A percentile compares a stretch with the other conserved stretches of the same genome.
These are phyloP conservation scores for Gigaspora rosea DNA, from an alignment of 192 early-diverging fungal species.

Conservation along the genomic window DNA sequence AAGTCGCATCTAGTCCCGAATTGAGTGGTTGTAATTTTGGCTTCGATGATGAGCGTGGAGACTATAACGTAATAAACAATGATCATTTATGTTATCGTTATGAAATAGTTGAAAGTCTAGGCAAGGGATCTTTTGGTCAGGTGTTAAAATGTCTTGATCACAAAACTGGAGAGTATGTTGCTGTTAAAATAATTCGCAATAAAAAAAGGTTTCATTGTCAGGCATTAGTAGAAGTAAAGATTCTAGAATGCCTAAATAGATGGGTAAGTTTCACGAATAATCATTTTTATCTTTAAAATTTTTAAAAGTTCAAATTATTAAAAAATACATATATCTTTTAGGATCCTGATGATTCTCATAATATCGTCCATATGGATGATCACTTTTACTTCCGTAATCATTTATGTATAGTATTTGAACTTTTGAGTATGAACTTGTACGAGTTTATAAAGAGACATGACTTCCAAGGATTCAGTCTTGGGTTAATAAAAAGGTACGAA, in stretches of 20 bases:
- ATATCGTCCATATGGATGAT: constrained; percentile 86
- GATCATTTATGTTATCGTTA: constrained; percentile 95
- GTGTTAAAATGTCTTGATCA: constrained; percentile 95
- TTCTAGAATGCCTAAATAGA: constrained; percentile 78
- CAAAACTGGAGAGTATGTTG: constrained; percentile 81
- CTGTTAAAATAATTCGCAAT: constrained; percentile 94
- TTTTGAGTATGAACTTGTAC: constrained; percentile 93
- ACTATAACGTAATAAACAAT: constrained; percentile 81
- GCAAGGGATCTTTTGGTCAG: constrained; percentile 91
- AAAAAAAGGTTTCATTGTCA: constrained; percentile 96
- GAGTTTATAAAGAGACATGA: constrained; percentile 94
- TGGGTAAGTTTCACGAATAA: constrained; percentile 56
- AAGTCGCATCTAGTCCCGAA: constrained; percentile 62
- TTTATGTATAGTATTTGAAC: constrained; percentile 92
- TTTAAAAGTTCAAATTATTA: background rate
- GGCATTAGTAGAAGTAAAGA: constrained; percentile 91
- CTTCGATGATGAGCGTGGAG: constrained; percentile 92
- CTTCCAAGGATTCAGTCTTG: constrained; percentile 85
- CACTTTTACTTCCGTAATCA: constrained; percentile 95
- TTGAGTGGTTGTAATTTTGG: constrained; percentile 60
- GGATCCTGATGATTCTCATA: constrained; percentile 80
- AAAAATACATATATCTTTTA: constrained; percentile 33
- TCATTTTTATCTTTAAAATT: background rate
- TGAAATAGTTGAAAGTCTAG: constrained; percentile 87
- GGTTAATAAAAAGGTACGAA: constrained; percentile 63